Conservation (phyloP, 306 rosid species). For the Carpinus viminea region DNA sequence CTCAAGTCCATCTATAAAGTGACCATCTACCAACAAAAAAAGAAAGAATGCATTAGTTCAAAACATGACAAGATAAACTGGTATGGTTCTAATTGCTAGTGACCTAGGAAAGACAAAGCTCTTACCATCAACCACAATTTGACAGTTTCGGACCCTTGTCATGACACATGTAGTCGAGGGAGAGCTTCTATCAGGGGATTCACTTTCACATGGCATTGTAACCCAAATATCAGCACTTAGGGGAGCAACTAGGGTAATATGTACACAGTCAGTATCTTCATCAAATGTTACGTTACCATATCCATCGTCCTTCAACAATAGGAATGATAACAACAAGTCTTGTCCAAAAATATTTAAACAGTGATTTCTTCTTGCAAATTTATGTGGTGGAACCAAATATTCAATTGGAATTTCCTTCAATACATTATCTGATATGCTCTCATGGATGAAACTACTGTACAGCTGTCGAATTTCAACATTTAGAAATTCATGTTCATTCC, state of each 20-base stretch:
- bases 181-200: slow-evolving; percentile 36
- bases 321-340: slow-evolving; percentile 58
- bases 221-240: slow-evolving; percentile 84
- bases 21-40: slow-evolving; percentile 48
- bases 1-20: slow-evolving; percentile 53
- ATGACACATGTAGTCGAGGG: slow-evolving; percentile 48
- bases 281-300: slow-evolving; percentile 35
- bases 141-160: slow-evolving; percentile 59
- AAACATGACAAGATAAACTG: slow-evolving; percentile 20
- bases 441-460: slow-evolving; percentile 51
- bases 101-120: slow-evolving; percentile 25
- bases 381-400: slow-evolving; percentile 50
- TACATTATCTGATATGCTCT: slow-evolving; percentile 44
- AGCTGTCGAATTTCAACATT: slow-evolving; percentile 63
- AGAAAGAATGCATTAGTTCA: slow-evolving; percentile 12
- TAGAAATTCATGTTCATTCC: slow-evolving; percentile 62
- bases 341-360: slow-evolving; percentile 73
- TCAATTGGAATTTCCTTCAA: slow-evolving; percentile 58
- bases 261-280: slow-evolving; percentile 36
- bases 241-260: slow-evolving; percentile 53
- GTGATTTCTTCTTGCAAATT: slow-evolving; percentile 56
- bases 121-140: slow-evolving; percentile 69
- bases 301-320: slow-evolving; percentile 49
- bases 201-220: slow-evolving; percentile 58
- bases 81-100: slow-evolving; percentile 11